Base-by-base conservation (phyloP, 345 rosid species). In the Brassica juncea region DNA sequence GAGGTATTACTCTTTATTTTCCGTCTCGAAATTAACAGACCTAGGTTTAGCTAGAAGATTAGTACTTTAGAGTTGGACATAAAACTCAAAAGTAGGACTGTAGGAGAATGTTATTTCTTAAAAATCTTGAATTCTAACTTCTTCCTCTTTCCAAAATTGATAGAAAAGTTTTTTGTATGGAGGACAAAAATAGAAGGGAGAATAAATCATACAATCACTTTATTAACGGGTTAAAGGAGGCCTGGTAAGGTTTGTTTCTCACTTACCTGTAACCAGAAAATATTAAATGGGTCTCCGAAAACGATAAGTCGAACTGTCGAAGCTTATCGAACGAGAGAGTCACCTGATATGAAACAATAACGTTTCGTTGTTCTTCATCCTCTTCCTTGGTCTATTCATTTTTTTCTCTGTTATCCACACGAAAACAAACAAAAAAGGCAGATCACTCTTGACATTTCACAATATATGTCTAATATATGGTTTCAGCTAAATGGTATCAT, bases 281-380 rank as follows among this genome's bases (percentile, higher is more conserved):
- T 4, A 49, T 3, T n/a, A 31, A 57, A 71, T 71, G 74, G 74
- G 65, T 52, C 64, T 57, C 16, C 10, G n/a, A 15, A 54, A 8
- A 6, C 12, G 16, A 14, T 5, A 62, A 23, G 25, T 23, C 25
- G 23, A 30, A n/a, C 25, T n/a, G 23, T 32, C 12, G 37, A 32
- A n/a, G 19, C 37, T 61, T 28, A 28, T 61, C 6, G 19, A 61
- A 30, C 8, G 10, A 27, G 9, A 66, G n/a, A 44, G 54, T 12
- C 54, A 44, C 54, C 6, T 8, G 49, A 42, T 10, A 42, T 10
- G 14, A 42, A 42, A 42, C 44, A 9, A 37, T 37, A 37, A 42
- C 15, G 54, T 44, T 44, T 44, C n/a, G 54, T 44, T 44, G 54
- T 44, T 44, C 15, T 44, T 44, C 70, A n/a, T 34, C 69, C 8